A percentile compares a stretch with the other conserved stretches of the same genome.
These are phyloP conservation scores for Grosmannia huntii DNA, from an alignment of 2,329 filamentous ascomycete genomes.

Conservation along the genomic window DNA sequence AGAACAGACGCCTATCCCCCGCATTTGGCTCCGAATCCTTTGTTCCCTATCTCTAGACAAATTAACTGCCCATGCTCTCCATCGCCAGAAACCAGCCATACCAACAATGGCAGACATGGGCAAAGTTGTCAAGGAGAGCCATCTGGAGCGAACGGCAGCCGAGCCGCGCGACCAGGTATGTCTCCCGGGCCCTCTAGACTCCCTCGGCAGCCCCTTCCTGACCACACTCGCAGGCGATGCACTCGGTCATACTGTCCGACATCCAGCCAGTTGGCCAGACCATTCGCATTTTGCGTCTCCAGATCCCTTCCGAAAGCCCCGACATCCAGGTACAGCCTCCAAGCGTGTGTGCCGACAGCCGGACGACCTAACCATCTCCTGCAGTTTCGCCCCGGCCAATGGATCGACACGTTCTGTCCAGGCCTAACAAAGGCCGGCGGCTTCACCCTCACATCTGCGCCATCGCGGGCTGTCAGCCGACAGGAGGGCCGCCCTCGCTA, in stretches of 20 bases:
- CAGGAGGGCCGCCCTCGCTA: conserved; percentile 23
- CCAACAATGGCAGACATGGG: background rate
- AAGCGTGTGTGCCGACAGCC: background rate
- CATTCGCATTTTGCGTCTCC: conserved; percentile 56
- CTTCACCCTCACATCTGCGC: conserved; percentile 76
- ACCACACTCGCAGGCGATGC: conserved; percentile 29
- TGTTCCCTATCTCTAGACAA: background rate
- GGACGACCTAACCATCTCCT: too few relatives aligned
- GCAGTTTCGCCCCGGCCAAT: conserved; percentile 46
- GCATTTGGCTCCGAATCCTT: too few relatives aligned
- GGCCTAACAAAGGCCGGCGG: conserved; percentile 58
- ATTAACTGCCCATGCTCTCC: background rate
- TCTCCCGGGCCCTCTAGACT: background rate
- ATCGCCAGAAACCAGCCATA: background rate
- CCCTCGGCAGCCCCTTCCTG: background rate
- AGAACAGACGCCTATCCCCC: too few relatives aligned
- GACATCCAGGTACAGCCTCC: conserved; percentile 17
- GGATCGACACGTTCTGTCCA: conserved; percentile 74
- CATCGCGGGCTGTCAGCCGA: conserved; percentile 31
- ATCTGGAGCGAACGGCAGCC: conserved; percentile 59
- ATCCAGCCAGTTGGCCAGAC: conserved; percentile 53
- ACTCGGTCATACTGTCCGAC: conserved; percentile 46
- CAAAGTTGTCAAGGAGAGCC: conserved; percentile 24
- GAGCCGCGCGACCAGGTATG: conserved; percentile 26
- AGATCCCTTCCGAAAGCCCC: conserved; percentile 33